Conservation (phyloP, 2,329 filamentous ascomycete genomes). For the Aspergillus pseudoterreus region DNA sequence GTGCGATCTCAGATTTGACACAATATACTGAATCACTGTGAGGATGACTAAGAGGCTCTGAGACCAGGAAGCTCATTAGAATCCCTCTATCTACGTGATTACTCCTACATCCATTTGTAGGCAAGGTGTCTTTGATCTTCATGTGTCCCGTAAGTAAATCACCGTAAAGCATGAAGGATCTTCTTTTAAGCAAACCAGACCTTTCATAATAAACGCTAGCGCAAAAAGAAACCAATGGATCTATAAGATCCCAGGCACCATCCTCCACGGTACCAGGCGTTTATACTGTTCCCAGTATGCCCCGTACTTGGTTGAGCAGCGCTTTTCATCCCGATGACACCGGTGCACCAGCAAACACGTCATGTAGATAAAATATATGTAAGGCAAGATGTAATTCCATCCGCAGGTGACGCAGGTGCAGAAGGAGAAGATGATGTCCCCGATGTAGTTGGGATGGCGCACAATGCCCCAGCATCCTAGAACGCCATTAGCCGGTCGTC, state of each 20-base stretch:
- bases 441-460: conserved; percentile 42
- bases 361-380: conserved; percentile 48
- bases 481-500: background rate
- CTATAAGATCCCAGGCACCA: conserved; percentile 38
- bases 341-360: conserved; percentile 43
- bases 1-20: no score
- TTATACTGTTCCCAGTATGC: conserved; percentile 45
- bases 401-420: conserved; percentile 40
- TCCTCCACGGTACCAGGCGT: conserved; percentile 38
- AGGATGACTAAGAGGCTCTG: no score
- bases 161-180: no score
- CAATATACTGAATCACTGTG: no score
- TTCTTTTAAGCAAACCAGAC: no score
- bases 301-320: conserved; percentile 46
- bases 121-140: no score
- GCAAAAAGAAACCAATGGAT: no score
- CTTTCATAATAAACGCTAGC: background rate
- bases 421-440: conserved; percentile 39
- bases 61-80: no score
- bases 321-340: conserved; percentile 44
- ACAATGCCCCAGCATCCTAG: conserved; percentile 38
- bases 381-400: conserved; percentile 40
- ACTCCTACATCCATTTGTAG: no score
- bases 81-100: no score
- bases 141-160: no score